A percentile compares a stretch with the other conserved stretches of the same genome.
Evolutionary conservation across 345 rosid genomes (phyloP).

Genomic region (Populus deltoides): DNA sequence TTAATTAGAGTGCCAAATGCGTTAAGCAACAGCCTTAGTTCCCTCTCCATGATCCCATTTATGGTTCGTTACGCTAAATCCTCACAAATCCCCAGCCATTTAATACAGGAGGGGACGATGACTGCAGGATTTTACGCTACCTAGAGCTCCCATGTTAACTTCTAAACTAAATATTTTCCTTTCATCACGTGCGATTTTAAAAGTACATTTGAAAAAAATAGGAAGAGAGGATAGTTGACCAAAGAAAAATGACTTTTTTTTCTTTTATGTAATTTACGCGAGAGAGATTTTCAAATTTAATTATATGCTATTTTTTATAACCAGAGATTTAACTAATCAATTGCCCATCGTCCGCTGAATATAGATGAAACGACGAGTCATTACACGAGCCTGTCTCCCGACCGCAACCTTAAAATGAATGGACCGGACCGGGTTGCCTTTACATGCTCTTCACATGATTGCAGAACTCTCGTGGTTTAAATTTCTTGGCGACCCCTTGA

Average conservation of each 20-base stretch:
- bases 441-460: neutral
- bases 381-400: neutral
- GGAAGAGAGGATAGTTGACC: neutral
- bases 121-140: conserved; percentile 11
- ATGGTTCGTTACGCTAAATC: conserved; percentile 96
- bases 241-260: neutral
- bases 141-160: conserved; percentile 2
- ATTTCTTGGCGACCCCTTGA: neutral
- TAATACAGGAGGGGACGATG: neutral
- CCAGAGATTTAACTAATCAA: too few species aligned
- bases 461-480: neutral
- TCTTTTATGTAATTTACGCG: neutral
- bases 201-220: too few species aligned
- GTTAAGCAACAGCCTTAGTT: conserved; percentile 57
- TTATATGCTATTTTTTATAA: too few species aligned
- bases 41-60: conserved; percentile 47
- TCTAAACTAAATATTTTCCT: neutral
- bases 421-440: neutral
- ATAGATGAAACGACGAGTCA: too few species aligned
- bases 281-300: too few species aligned
- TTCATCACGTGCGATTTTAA: neutral
- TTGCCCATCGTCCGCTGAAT: too few species aligned
- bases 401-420: neutral
- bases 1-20: conserved; percentile 38
- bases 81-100: conserved; percentile 66